Evolutionary conservation across 495 filamentous ascomycete species (phyloP), one percentile per base, ranked within the genome.

Genomic region (Alectoria sarmentosa): DNA sequence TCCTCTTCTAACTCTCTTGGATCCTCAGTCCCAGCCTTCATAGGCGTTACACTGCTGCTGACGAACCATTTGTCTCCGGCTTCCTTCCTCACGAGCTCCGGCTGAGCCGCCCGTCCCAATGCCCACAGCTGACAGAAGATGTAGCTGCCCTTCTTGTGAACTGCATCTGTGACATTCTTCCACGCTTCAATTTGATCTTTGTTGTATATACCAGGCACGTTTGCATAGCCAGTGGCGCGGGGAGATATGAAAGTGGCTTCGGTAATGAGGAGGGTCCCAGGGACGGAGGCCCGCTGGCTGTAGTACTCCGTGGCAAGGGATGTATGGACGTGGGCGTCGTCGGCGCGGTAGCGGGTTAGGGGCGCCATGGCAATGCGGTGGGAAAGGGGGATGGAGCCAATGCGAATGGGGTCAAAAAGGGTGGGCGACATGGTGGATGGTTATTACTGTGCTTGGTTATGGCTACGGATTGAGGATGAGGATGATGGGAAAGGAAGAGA

Each of bases 41-140:
- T 69, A 1, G 80, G 70, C 7, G 79, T 70, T 30, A 76, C 76
- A 62, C 85, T 86, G 8, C 82, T 69, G 57, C 73, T 73, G 15
- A 82, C 69, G n/a, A 86, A 69, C 21, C 41, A 38, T 41, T 57
- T 41, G 3, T 69, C 67, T 10, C 71, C 75, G 1, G 76, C 79
- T 1, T 77, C 75, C 10, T 65, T 42, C 26, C 62, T 60, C 13
- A 81, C 68, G 10, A 78, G 64, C 0, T 73, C 73, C 0, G 77
- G 67, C 44, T 72, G 66, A 0, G 84, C 82, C 7, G 79, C 74
- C n/a, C 89, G 82, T 21, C 89, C 89, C 9, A 87, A 72, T 1
- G 82, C 81, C 84, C 86, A 89, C 15, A 92, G 77, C 76, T 92
- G 89, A 42, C 78, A 61, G 74, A 77, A 87, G 67, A 91, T 90